Base-by-base conservation (phyloP, 1,284 basidiomycete genomes). In the Afroboletus lepidellus region DNA sequence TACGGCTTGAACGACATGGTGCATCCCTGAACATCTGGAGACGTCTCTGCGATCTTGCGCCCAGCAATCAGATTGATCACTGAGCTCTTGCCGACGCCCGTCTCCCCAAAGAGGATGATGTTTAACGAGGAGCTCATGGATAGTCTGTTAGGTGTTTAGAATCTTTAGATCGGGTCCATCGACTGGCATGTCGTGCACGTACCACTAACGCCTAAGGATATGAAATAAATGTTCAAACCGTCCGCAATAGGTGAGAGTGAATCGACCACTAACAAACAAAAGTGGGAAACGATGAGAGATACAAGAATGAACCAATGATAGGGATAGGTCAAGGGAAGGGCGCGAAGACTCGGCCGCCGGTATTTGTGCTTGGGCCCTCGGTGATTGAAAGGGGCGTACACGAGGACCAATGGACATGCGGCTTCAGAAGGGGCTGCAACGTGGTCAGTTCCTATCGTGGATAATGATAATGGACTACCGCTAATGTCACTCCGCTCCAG, bases 61-160 rank as follows among this genome's bases (percentile, higher is more conserved):
- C 68, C 68, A 51, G 68, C 61, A 50, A 68, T 66, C 54, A 68
- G 47, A 43, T 68, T 71, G 54, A 68, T 63, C 46, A 71, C 57
- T 18, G 66, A 70, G 48, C 66, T 71, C 51, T 68, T 68, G 11
- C 66, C 69, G 13, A 64, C 65, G 7, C 66, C 69, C 0, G 55
- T 61, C 49, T 71, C 65, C n/a, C 66, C 69, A 18, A 71, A 71
- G 0, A 68, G 37, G 38, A 68, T 65, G 38, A 68, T 64, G 46
- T 70, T 68, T 27, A 67, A 41, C 13, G 63, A 62, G 13, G 55
- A 33, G 37, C 45, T 47, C 63, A 64, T 65, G 53, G 23, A 29
- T 47, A 34, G 24, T 48, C 61, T 66, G 33, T 54, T 33, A 13
- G 20, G 8, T 5, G 20, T 41, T 67, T 32, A 63, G 63, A 62